Percentiles rank a stretch among this genome's conserved stretches.
Conservation (phyloP, 352 stramenopile species). For the Albugo laibachii region DNA sequence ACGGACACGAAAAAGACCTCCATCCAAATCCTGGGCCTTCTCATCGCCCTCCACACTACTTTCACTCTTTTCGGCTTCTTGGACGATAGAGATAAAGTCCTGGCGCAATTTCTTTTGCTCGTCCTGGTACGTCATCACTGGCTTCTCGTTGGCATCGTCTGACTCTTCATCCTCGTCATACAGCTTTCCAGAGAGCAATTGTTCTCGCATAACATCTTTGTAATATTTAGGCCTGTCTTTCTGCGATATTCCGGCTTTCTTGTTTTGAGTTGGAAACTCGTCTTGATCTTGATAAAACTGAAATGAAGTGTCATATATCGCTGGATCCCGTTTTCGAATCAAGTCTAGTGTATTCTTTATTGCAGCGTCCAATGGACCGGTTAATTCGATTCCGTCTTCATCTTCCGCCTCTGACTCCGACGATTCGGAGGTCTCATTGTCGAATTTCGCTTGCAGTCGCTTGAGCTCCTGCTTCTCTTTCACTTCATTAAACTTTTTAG, state of each 20-base stretch:
- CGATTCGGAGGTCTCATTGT: slow-evolving; percentile 29
- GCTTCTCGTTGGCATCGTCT: slow-evolving; percentile 39
- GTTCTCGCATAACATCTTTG: slow-evolving; percentile 91
- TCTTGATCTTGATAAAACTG: slow-evolving; percentile 51
- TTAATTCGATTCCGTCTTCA: slow-evolving; percentile 68
- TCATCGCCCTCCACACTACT: slow-evolving; percentile 37
- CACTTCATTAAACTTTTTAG: slow-evolving; percentile 37
- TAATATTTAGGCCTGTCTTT: slow-evolving; percentile 46
- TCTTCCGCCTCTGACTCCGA: slow-evolving; percentile 69
- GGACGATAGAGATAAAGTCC: slow-evolving; percentile 37
- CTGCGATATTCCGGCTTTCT: slow-evolving; percentile 8
- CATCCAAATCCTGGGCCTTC: slow-evolving; percentile 44
- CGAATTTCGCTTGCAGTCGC: slow-evolving; percentile 22
- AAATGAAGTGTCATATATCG: slow-evolving; percentile 82
- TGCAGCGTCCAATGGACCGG: slow-evolving; percentile 39
- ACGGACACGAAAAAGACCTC: slow-evolving; percentile 51
- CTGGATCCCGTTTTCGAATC: slow-evolving; percentile 80
- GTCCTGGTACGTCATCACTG: slow-evolving; percentile 42
- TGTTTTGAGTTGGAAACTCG: slow-evolving; percentile 13
- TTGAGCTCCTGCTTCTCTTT: slow-evolving; percentile 73
- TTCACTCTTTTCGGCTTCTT: slow-evolving; percentile 13
- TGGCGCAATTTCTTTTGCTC: slow-evolving; percentile 46
- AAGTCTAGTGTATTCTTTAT: slow-evolving; percentile 76
- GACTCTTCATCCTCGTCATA: slow-evolving; percentile 34
- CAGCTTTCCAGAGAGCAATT: slow-evolving; percentile 77